Evolutionary conservation across 192 early-diverging fungal species (phyloP).

Genomic region (Chytriomyces sp.): DNA sequence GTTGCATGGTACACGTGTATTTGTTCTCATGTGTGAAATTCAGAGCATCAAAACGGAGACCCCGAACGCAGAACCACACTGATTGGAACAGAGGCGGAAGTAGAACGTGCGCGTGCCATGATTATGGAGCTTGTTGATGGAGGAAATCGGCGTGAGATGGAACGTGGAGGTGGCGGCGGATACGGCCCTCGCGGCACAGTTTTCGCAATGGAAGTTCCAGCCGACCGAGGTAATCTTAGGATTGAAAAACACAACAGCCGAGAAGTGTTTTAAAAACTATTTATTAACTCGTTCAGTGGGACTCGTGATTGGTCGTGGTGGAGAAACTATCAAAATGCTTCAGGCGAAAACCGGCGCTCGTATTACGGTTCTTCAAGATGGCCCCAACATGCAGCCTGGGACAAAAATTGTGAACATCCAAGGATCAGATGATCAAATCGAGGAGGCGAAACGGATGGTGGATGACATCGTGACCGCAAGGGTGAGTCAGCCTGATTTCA

Average conservation of each 20-base stretch:
- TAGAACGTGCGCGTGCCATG: constrained; percentile 70
- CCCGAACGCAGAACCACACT: constrained; percentile 59
- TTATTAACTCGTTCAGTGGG: constrained; percentile 58
- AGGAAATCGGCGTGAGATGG: constrained; percentile 27
- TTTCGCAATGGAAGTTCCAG: constrained; percentile 66
- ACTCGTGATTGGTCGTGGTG: constrained; percentile 75
- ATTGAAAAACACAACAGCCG: constrained; percentile 35
- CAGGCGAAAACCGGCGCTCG: constrained; percentile 75
- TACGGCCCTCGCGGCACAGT: constrained; percentile 44
- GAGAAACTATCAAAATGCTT: constrained; percentile 79
- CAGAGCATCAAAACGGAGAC: constrained; percentile 20
- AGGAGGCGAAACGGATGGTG: constrained; percentile 48
- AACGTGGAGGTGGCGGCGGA: constrained; percentile 38
- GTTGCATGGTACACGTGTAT: not conserved
- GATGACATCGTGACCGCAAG: constrained; percentile 31
- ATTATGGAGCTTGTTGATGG: constrained; percentile 76
- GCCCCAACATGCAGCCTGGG: constrained; percentile 44
- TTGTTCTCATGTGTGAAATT: not conserved
- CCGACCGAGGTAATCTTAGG: constrained; percentile 42
- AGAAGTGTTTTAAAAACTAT: no score
- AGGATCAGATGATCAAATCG: constrained; percentile 46
- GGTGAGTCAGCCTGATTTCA: constrained; percentile 14
- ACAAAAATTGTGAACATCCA: constrained; percentile 50
- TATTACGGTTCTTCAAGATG: constrained; percentile 64
- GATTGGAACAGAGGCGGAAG: constrained; percentile 70